phyloP scores from a whole-genome alignment of 2,329 filamentous ascomycete genomes.

The Colletotrichum acutatum region DNA sequence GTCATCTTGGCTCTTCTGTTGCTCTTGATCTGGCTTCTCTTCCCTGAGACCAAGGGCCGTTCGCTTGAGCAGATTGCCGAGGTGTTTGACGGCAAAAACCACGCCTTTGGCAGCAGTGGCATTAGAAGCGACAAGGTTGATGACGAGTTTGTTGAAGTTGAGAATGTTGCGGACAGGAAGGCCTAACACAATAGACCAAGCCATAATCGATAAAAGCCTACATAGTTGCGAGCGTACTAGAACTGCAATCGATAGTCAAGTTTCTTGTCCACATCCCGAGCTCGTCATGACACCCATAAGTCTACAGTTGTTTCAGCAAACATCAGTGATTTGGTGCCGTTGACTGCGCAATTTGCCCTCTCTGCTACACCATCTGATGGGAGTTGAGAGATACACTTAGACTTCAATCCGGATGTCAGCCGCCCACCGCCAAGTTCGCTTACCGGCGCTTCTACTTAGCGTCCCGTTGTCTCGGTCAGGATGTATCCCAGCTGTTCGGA shows the following conservation, averaged over 20 bases:
- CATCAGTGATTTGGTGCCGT: too few species aligned
- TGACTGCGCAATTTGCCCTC: too few species aligned
- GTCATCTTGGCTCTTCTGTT: conserved; percentile 31
- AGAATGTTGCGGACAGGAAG: conserved; percentile 12
- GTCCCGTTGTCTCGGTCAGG: background rate
- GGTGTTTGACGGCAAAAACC: conserved; percentile 35
- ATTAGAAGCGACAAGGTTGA: background rate
- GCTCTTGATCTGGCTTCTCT: conserved; percentile 39
- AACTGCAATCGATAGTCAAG: background rate
- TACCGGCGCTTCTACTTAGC: background rate
- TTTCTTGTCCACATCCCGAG: background rate
- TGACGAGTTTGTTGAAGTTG: conserved; percentile 22
- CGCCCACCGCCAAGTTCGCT: background rate
- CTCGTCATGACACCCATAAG: background rate
- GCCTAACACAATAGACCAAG: background rate
- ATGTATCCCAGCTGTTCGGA: background rate
- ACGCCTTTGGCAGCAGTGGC: background rate
- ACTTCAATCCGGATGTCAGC: background rate
- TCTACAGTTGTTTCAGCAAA: too few species aligned
- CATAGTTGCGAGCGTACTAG: too few species aligned
- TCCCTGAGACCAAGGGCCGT: conserved; percentile 43
- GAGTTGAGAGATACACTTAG: background rate
- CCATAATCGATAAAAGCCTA: background rate
- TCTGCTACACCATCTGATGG: too few species aligned
- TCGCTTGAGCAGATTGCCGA: conserved; percentile 38